These are phyloP conservation scores for Suhomyces bolitotheri DNA, from an alignment of 1,139 yeast genomes.

Conservation along the genomic window DNA sequence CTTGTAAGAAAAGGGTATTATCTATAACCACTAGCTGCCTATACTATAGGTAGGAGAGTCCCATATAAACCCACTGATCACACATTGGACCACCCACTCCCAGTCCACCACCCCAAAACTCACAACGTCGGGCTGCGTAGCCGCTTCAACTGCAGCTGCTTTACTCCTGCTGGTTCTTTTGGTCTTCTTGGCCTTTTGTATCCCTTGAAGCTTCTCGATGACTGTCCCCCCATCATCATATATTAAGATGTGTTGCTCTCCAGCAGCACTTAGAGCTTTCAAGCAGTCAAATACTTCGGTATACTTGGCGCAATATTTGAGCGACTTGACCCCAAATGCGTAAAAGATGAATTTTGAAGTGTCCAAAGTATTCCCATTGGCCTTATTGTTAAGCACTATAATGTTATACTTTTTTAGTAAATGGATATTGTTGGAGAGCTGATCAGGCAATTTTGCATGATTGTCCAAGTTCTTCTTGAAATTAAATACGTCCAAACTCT, in stretches of 20 bases:
- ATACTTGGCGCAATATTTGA: constrained; percentile 17
- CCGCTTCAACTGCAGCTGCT: constrained; percentile 1
- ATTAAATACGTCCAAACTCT: constrained; percentile 42
- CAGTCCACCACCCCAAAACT: constrained; percentile 45
- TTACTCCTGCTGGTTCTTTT: constrained; percentile 6
- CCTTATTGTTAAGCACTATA: constrained; percentile 28
- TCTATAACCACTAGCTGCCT: too few species aligned
- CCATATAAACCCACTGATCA: constrained; percentile 38
- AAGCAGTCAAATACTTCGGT: constrained; percentile 11
- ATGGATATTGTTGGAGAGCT: constrained; percentile 38
- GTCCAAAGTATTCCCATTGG: constrained; percentile 28
- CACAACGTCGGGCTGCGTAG: constrained; percentile 8
- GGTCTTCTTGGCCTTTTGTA: constrained; percentile 6
- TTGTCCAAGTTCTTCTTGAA: constrained; percentile 36
- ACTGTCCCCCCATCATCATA: constrained; percentile 26
- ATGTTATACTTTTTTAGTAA: constrained; percentile 35
- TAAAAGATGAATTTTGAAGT: constrained; percentile 48
- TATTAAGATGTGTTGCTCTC: constrained; percentile 19
- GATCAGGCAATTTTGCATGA: constrained; percentile 30
- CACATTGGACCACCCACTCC: constrained; percentile 79
- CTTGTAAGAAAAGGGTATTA: too few species aligned
- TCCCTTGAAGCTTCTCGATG: constrained; percentile 3
- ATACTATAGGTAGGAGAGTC: constrained; percentile 3
- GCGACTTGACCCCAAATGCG: constrained; percentile 45
- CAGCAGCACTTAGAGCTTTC: constrained; percentile 3